Evolutionary conservation across 805 yeast genomes (phyloP).

Genomic region (Starmerella etchellsii): DNA sequence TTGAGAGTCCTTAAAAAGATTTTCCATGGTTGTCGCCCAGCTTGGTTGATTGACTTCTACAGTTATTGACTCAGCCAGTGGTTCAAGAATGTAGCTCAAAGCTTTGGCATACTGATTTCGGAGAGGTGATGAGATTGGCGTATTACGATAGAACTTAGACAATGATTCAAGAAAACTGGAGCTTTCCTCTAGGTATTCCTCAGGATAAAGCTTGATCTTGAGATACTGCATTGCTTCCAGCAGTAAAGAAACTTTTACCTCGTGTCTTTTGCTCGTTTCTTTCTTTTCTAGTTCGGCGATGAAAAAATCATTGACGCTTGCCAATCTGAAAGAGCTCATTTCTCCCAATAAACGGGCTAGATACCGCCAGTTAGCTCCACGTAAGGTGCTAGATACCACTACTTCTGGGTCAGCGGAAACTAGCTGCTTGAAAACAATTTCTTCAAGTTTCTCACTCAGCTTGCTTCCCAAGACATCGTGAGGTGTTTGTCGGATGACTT

Average conservation of each 20-base stretch:
- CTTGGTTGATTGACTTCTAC: conserved; percentile 95
- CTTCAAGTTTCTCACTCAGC: conserved; percentile 72
- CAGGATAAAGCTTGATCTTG: conserved; percentile 65
- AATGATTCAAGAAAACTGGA: conserved; percentile 81
- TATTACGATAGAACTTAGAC: conserved; percentile 62
- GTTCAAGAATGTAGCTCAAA: conserved; percentile 56
- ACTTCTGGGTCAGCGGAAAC: conserved; percentile 71
- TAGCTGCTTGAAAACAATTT: conserved; percentile 81
- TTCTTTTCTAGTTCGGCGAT: conserved; percentile 82
- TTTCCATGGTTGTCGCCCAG: conserved; percentile 73
- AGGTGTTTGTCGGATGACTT: conserved; percentile 80
- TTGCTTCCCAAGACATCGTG: conserved; percentile 63
- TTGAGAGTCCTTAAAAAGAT: conserved; percentile 33
- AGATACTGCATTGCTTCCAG: conserved; percentile 88
- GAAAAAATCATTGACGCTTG: conserved; percentile 84
- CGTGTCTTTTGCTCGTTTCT: conserved; percentile 40
- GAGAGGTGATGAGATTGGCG: conserved; percentile 45
- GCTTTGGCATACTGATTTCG: conserved; percentile 77
- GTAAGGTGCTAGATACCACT: conserved; percentile 53
- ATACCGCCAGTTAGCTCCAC: conserved; percentile 87
- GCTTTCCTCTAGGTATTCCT: conserved; percentile 82
- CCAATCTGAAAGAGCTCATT: conserved; percentile 73
- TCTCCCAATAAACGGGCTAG: conserved; percentile 80
- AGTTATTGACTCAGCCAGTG: conserved; percentile 71
- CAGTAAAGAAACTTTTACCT: conserved; percentile 54